Evolutionary conservation across 2,329 filamentous ascomycete species (phyloP).

Genomic region (Fusarium illudens): DNA sequence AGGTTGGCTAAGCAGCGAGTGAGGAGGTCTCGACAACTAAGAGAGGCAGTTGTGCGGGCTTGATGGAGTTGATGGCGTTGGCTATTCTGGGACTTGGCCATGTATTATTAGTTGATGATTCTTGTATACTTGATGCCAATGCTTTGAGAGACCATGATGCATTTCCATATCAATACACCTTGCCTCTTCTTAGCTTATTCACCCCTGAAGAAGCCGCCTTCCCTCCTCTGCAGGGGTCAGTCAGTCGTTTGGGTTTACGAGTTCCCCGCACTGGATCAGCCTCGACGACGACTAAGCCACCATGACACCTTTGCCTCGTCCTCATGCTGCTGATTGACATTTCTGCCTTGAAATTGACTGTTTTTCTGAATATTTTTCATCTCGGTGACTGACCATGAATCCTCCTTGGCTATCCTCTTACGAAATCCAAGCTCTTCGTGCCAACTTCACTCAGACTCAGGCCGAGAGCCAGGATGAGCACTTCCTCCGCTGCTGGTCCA

Average conservation of each 20-base stretch:
- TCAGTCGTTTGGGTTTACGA: slow-evolving; percentile 3
- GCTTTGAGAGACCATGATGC: background rate
- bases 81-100: background rate
- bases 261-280: slow-evolving; percentile 24
- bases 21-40: slow-evolving; percentile 46
- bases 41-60: slow-evolving; percentile 2
- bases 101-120: slow-evolving; percentile 14
- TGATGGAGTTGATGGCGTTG: slow-evolving; percentile 1
- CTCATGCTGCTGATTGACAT: background rate
- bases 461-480: slow-evolving; percentile 48
- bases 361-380: background rate
- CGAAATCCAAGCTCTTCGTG: slow-evolving; percentile 26
- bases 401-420: background rate
- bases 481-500: slow-evolving; percentile 60
- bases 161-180: background rate
- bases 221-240: slow-evolving; percentile 12
- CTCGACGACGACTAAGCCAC: background rate
- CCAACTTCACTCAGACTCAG: slow-evolving; percentile 46
- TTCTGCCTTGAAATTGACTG: background rate
- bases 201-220: background rate
- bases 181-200: background rate
- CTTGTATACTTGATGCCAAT: slow-evolving; percentile 1
- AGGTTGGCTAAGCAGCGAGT: slow-evolving; percentile 49
- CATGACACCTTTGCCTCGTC: background rate
- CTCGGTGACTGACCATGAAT: slow-evolving; percentile 18